Conservation (phyloP, 352 stramenopile species). For the Phytophthora litchii region DNA sequence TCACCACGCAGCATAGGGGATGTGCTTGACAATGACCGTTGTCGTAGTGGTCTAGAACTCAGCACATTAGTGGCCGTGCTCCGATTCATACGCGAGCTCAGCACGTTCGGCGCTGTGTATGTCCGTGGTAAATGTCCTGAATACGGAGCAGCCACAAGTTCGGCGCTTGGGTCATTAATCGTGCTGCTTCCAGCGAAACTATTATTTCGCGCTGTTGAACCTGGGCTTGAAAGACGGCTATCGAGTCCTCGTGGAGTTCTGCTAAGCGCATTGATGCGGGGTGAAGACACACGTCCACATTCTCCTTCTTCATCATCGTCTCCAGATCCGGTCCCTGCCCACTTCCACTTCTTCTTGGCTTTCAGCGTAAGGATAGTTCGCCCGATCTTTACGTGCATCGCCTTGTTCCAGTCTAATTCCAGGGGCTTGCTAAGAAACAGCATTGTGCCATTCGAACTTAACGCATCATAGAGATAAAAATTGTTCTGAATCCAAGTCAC, state of each 20-base stretch:
- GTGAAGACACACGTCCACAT: slow-evolving; percentile 34
- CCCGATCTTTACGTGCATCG: slow-evolving; percentile 84
- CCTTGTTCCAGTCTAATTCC: slow-evolving; percentile 85
- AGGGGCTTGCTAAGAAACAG: slow-evolving; percentile 81
- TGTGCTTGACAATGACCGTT: slow-evolving; percentile 37
- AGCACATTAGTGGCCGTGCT: slow-evolving; percentile 14
- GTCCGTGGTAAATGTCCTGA: slow-evolving; percentile 28
- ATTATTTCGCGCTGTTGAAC: slow-evolving; percentile 29
- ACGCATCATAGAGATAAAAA: slow-evolving; percentile 77
- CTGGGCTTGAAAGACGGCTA: slow-evolving; percentile 27
- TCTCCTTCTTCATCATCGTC: slow-evolving; percentile 48
- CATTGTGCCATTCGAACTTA: slow-evolving; percentile 88
- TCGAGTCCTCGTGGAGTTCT: slow-evolving; percentile 20
- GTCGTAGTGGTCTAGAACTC: slow-evolving; percentile 22
- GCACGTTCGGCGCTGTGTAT: slow-evolving; percentile 42
- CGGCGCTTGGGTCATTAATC: slow-evolving; percentile 54
- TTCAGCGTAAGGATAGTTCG: slow-evolving; percentile 85
- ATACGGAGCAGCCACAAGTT: slow-evolving; percentile 42
- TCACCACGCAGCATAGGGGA: slow-evolving; percentile 19
- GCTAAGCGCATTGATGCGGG: slow-evolving; percentile 19
- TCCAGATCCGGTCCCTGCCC: slow-evolving; percentile 46
- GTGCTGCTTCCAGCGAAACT: slow-evolving; percentile 40
- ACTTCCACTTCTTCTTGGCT: slow-evolving; percentile 87
- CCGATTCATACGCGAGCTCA: slow-evolving; percentile 36
- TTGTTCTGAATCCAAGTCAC: slow-evolving; percentile 49